Evolutionary conservation across 2,329 filamentous ascomycete genomes (phyloP).

Genomic region (Polytolypa hystricis): DNA sequence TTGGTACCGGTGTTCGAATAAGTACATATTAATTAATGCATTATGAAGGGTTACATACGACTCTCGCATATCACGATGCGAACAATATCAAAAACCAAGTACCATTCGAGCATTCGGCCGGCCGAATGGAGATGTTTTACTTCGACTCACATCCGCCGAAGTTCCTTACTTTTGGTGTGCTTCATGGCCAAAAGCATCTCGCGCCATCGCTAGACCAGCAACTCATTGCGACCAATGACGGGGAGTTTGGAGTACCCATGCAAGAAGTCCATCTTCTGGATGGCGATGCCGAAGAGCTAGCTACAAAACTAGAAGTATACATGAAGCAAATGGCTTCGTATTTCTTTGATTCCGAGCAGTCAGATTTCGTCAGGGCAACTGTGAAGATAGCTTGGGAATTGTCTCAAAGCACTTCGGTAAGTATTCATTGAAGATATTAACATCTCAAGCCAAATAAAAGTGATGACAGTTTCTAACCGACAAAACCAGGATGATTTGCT

Average conservation of each 20-base stretch:
- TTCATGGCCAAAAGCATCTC: constrained; percentile 29
- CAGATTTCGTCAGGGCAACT: constrained; percentile 41
- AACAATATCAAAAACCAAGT: constrained; percentile 38
- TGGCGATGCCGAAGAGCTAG: constrained; percentile 39
- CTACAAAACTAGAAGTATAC: constrained; percentile 43
- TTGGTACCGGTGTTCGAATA: neutral
- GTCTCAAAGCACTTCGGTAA: constrained; percentile 28
- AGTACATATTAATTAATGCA: neutral
- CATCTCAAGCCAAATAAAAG: constrained; percentile 1
- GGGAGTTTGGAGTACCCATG: constrained; percentile 25
- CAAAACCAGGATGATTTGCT: constrained; percentile 35
- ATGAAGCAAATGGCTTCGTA: constrained; percentile 38
- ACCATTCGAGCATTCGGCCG: constrained; percentile 37
- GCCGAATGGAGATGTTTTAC: constrained; percentile 44
- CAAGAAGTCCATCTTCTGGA: constrained; percentile 40
- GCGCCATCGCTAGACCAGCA: constrained; percentile 29
- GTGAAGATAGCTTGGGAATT: constrained; percentile 31
- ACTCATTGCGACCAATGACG: constrained; percentile 28
- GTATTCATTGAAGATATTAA: constrained; percentile 2
- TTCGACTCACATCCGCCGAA: constrained; percentile 41
- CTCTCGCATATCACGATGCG: constrained; percentile 42
- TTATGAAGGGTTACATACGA: constrained; percentile 35
- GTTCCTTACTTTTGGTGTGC: constrained; percentile 37
- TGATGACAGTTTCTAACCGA: constrained; percentile 2
- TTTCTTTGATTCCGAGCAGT: constrained; percentile 40